Base-by-base conservation (phyloP, 2,329 filamentous ascomycete species). In the Penicillium rolfsii region DNA sequence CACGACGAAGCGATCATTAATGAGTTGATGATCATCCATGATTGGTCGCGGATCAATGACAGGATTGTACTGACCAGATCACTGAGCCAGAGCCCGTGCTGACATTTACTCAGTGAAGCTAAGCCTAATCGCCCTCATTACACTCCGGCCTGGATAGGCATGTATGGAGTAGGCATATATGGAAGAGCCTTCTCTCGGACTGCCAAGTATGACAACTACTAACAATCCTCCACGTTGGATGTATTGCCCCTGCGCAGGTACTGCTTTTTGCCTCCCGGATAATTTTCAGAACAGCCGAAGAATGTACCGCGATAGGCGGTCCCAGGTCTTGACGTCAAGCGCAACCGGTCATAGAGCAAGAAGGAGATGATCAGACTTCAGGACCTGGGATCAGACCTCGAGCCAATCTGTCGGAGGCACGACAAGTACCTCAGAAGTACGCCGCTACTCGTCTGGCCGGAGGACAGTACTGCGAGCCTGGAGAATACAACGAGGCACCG, bases 291-390 rank as follows among this genome's bases (percentile, higher is more conserved):
- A 62, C 65, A 62, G 54, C 59, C 62, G 58, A 55, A 52, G 43
- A 48, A 59, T 55, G 56, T 45, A 55, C 9, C n/a, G 48, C 35
- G 40, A 45, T 53, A 28, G 33, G 22, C 50, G 2, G 52, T 36
- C 57, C 38, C 45, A 54, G 56, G 55, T 49, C 57, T 62, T 68
- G 66, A 68, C 66, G 66, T 68, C 66, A 68, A 61, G 38, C 59
- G 57, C 54, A 40, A 56, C 36, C 41, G 46, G 52, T 45, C 46
- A 53, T 40, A 28, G 52, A 52, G 52, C 58, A 59, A 55, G 59
- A 61, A 55, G 30, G 52, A 33, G 59, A 55, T 46, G 35, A 62
- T 56, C 40, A 60, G 55, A 57, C 45, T 58, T 60, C 50, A 54
- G 36, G 46, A 60, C 38, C 40, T 28, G 45, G 61, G 66, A 61